A percentile compares a stretch with the other conserved stretches of the same genome.
Conservation (phyloP, 2,329 filamentous ascomycete genomes). For the Trichoderma brevicompactum region DNA sequence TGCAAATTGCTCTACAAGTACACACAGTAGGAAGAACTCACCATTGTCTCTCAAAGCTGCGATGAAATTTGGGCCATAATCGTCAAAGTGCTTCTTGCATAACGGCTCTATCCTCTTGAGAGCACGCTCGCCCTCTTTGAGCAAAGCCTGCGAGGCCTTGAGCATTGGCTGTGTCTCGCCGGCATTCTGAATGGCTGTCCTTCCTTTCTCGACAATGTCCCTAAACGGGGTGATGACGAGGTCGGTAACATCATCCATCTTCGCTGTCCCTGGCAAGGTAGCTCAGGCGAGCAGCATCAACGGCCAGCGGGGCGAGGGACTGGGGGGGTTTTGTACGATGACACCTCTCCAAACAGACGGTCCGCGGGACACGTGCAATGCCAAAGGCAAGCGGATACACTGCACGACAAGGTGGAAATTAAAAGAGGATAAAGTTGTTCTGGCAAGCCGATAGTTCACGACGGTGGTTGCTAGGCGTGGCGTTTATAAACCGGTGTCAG, state of each 20-base stretch:
- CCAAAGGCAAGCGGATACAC: not conserved
- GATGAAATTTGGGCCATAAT: slow-evolving; percentile 56
- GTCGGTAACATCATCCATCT: slow-evolving; percentile 48
- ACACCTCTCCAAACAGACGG: not conserved
- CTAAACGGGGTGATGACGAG: slow-evolving; percentile 57
- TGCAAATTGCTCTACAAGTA: not conserved
- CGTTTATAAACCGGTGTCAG: slow-evolving; percentile 7
- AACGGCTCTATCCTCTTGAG: slow-evolving; percentile 57
- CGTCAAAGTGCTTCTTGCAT: slow-evolving; percentile 53
- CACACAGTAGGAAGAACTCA: slow-evolving; percentile 39
- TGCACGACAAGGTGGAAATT: slow-evolving; percentile 13
- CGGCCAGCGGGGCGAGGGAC: slow-evolving; percentile 13
- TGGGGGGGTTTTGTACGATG: slow-evolving; percentile 19
- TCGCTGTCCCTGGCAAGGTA: slow-evolving; percentile 1
- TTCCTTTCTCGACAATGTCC: slow-evolving; percentile 58
- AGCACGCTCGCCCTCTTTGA: slow-evolving; percentile 55
- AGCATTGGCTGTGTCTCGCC: slow-evolving; percentile 52
- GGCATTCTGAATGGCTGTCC: slow-evolving; percentile 53
- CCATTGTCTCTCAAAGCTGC: slow-evolving; percentile 59
- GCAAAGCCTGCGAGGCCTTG: slow-evolving; percentile 53
- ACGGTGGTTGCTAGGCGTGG: slow-evolving; percentile 17
- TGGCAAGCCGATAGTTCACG: slow-evolving; percentile 17
- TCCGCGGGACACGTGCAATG: slow-evolving; percentile 17
- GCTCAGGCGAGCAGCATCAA: slow-evolving; percentile 5
- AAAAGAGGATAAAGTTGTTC: slow-evolving; percentile 25